These are phyloP conservation scores for Cicer pinnatifidum DNA, from an alignment of 306 rosid genomes.

Conservation along the genomic window DNA sequence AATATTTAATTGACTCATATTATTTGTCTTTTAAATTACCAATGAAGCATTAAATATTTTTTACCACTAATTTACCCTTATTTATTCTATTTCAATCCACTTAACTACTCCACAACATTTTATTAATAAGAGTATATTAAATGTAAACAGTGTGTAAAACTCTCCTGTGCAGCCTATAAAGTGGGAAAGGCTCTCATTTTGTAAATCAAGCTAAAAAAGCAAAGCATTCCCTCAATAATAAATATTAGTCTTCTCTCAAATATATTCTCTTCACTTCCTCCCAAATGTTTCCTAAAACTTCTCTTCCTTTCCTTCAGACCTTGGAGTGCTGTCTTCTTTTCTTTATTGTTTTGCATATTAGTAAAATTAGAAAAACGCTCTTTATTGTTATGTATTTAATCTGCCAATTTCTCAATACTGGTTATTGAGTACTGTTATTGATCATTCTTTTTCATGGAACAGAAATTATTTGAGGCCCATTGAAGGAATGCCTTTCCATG, in stretches of 20 bases:
- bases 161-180: no score
- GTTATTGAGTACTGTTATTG: constrained; percentile 18
- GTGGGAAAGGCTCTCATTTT: not conserved
- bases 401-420: constrained; percentile 15
- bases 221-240: not conserved
- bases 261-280: not conserved
- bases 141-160: no score
- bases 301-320: not conserved
- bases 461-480: constrained; percentile 77
- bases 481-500: constrained; percentile 72
- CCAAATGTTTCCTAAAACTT: not conserved
- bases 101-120: no score
- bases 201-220: not conserved
- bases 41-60: no score
- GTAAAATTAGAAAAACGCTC: constrained; percentile 13
- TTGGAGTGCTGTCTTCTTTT: constrained; percentile 27
- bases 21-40: no score
- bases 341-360: constrained; percentile 18
- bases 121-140: no score
- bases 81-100: no score
- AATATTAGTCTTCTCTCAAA: not conserved
- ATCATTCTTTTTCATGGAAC: constrained; percentile 49
- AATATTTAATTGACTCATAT: no score
- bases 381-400: constrained; percentile 6
- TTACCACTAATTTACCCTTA: no score